These are phyloP conservation scores for Epicoccum sorghinum DNA, from an alignment of 2,329 filamentous ascomycete genomes.

Conservation along the genomic window DNA sequence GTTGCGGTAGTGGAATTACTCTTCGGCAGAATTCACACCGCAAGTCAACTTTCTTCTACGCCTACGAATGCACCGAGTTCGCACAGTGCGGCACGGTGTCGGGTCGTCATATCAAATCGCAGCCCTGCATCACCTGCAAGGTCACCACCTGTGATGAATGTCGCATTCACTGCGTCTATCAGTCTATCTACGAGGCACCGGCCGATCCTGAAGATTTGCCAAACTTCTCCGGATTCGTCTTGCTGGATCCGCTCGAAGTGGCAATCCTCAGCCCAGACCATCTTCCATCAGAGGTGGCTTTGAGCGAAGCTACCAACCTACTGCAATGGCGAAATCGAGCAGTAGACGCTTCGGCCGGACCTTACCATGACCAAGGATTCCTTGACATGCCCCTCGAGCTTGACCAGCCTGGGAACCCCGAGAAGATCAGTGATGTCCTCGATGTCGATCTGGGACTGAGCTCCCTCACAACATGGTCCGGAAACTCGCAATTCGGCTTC, in stretches of 20 bases:
- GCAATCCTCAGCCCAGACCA: conserved; percentile 39
- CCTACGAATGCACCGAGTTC: conserved; percentile 30
- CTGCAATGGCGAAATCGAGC: conserved; percentile 7
- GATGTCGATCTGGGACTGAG: conserved; percentile 31
- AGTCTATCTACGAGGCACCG: conserved; percentile 34
- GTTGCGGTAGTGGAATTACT: conserved; percentile 33
- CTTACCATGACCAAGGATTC: conserved; percentile 42
- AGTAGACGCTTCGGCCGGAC: conserved; percentile 1
- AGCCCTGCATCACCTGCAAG: conserved; percentile 35
- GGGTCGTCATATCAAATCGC: conserved; percentile 20
- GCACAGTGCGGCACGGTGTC: conserved; percentile 29
- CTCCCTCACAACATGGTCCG: conserved; percentile 23
- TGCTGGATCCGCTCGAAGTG: conserved; percentile 34
- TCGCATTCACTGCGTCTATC: conserved; percentile 44
- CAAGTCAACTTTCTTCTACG: conserved; percentile 32
- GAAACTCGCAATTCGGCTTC: conserved; percentile 25
- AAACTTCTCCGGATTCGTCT: conserved; percentile 38
- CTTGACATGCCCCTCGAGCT: conserved; percentile 37
- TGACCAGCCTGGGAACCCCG: conserved; percentile 23
- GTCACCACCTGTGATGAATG: conserved; percentile 45
- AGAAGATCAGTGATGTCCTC: conserved; percentile 35
- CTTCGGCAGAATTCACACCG: conserved; percentile 31
- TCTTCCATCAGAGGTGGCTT: conserved; percentile 7
- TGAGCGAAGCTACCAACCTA: neutral
- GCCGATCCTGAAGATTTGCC: conserved; percentile 38